These are phyloP conservation scores for Falciphora oryzae DNA, from an alignment of 2,329 filamentous ascomycete species.

Conservation along the genomic window DNA sequence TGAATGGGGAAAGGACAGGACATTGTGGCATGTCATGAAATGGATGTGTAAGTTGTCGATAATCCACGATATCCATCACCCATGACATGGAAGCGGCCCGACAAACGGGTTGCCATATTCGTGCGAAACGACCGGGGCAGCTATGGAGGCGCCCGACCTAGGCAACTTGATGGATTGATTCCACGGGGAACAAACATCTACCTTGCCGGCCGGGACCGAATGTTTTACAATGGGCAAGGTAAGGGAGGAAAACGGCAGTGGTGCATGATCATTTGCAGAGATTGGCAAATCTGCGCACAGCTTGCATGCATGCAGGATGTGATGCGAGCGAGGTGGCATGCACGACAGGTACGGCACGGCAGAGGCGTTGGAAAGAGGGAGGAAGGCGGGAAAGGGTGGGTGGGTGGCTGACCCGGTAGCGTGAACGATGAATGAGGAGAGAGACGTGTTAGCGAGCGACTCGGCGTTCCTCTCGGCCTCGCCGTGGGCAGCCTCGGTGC, in stretches of 20 bases:
- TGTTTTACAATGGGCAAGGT: neutral
- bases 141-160: neutral
- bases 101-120: neutral
- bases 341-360: neutral
- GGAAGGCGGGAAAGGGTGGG: neutral
- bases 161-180: neutral
- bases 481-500: too few species aligned
- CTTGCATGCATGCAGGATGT: constrained; percentile 1
- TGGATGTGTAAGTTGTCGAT: neutral
- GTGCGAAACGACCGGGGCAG: too few species aligned
- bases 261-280: neutral
- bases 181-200: too few species aligned
- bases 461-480: neutral
- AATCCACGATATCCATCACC: neutral
- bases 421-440: too few species aligned
- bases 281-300: neutral
- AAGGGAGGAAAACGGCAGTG: neutral
- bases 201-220: neutral
- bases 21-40: too few species aligned
- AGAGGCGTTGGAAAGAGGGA: neutral
- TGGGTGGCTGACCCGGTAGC: neutral
- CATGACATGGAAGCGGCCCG: neutral
- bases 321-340: neutral
- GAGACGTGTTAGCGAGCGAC: neutral
- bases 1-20: neutral